A percentile compares a stretch with the other conserved stretches of the same genome.
Conservation (phyloP, 2,329 filamentous ascomycete genomes). For the Sclerotinia minor region DNA sequence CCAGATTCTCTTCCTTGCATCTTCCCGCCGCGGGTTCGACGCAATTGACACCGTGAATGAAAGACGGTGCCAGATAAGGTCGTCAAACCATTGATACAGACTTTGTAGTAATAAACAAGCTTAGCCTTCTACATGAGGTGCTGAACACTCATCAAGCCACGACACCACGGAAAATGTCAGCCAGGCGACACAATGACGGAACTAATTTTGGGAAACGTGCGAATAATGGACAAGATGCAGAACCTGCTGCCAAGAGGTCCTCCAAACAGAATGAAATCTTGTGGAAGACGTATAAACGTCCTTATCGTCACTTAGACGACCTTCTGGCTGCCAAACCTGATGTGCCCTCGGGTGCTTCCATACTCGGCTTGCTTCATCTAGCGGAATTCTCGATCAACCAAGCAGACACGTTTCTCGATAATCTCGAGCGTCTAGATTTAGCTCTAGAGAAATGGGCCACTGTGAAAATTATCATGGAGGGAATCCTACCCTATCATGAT, state of each 20-base stretch:
- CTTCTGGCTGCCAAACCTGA: not conserved
- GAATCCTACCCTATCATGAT: not conserved
- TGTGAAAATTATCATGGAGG: not conserved
- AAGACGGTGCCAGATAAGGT: not conserved
- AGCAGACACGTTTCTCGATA: conserved; percentile 8
- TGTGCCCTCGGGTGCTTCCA: not conserved
- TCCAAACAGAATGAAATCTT: not conserved
- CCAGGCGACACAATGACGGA: not conserved
- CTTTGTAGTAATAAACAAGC: not conserved
- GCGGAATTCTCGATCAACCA: not conserved
- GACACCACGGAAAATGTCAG: not conserved
- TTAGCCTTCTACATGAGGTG: not conserved
- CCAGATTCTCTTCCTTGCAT: not conserved
- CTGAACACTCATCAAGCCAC: not conserved
- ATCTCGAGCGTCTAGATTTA: conserved; percentile 18
- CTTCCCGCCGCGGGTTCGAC: not conserved
- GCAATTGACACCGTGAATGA: too few relatives aligned
- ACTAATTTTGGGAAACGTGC: not conserved
- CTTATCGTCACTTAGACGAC: conserved; percentile 3
- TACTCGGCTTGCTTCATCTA: conserved; percentile 9
- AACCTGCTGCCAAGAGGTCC: not conserved
- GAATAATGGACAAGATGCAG: not conserved
- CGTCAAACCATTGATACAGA: not conserved
- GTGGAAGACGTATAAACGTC: not conserved
- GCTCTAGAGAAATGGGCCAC: conserved; percentile 19